Base-by-base conservation (phyloP, 176 grass and related monocot genomes). In the Eremochloa ophiuroides region DNA sequence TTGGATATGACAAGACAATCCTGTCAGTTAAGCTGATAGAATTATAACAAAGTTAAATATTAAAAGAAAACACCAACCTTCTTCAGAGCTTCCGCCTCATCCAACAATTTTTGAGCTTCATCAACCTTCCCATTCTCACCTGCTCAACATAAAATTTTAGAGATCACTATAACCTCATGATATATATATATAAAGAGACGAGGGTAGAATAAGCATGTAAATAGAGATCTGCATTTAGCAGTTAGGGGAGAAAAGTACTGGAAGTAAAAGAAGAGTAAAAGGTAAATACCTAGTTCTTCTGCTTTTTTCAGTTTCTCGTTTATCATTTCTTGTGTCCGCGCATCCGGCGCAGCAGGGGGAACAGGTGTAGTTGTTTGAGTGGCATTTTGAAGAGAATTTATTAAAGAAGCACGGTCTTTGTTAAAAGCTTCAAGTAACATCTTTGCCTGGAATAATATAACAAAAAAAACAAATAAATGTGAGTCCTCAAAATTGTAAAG, bases 1-100 rank as follows among this genome's bases (percentile, higher is more conserved):
- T 75, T 61, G 70, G 37, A 66, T 72, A 69, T 62, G 26, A 65
- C 55, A 76, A 71, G 20, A 83, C 0, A 73, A 88, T 29, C 59
- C 8, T 18, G 2, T 66, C 22, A 68, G 14, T 66, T 76, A 28
- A 87, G 29, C 42, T 69, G 38, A 39, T 27, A 51, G 33, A 63
- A 86, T 76, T 82, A 8, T 23, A 72, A 38, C 33, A 46, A 62
- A 48, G 77, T 69, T 86, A 85, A 82, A 79, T 67, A 10, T 2
- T 61, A 64, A 77, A 80, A 60, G 64, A 71, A 51, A 66, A 81
- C 14, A 77, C 47, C 35, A 83, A 94, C 96, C 93, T 95, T 98
- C 82, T 88, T 95, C 27, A 98, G 76, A 86, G 96, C 96, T 91
- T 98, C 93, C 79, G 96, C 93, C 80, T 98, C 93, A 88, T 98